phyloP scores from a whole-genome alignment of 345 rosid genomes.

The Excoecaria agallocha region DNA sequence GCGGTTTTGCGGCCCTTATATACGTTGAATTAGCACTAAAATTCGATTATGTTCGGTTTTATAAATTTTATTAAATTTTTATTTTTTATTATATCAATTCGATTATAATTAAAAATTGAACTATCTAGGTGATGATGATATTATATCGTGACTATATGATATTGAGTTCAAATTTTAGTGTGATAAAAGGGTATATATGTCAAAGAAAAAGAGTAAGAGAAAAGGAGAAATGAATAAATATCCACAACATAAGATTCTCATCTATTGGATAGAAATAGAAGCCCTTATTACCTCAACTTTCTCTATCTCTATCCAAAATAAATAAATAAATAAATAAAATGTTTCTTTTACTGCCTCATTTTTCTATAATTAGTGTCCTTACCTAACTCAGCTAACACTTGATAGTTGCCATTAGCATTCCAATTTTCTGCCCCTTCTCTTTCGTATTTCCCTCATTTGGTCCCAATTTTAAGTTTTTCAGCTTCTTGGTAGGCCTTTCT shows the following conservation, averaged over 20 bases:
- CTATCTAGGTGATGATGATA: too few relatives aligned
- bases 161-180: too few relatives aligned
- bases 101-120: too few relatives aligned
- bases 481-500: not conserved
- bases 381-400: too few relatives aligned
- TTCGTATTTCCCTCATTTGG: not conserved
- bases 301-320: slow-evolving; percentile 33
- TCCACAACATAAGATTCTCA: slow-evolving; percentile 21
- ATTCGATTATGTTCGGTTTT: too few relatives aligned
- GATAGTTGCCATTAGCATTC: not conserved
- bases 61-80: too few relatives aligned
- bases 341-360: not conserved
- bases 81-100: too few relatives aligned
- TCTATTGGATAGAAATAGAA: slow-evolving; percentile 3
- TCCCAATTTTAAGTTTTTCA: not conserved
- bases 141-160: too few relatives aligned
- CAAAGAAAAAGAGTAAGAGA: too few relatives aligned
- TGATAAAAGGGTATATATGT: not conserved
- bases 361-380: too few relatives aligned
- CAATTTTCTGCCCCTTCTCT: not conserved
- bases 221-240: not conserved
- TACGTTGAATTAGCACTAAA: too few relatives aligned
- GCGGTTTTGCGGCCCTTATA: too few relatives aligned
- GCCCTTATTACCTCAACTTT: slow-evolving; percentile 25
- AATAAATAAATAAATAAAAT: not conserved